phyloP scores from a whole-genome alignment of 2,329 filamentous ascomycete species.

The Exophiala sp. region DNA sequence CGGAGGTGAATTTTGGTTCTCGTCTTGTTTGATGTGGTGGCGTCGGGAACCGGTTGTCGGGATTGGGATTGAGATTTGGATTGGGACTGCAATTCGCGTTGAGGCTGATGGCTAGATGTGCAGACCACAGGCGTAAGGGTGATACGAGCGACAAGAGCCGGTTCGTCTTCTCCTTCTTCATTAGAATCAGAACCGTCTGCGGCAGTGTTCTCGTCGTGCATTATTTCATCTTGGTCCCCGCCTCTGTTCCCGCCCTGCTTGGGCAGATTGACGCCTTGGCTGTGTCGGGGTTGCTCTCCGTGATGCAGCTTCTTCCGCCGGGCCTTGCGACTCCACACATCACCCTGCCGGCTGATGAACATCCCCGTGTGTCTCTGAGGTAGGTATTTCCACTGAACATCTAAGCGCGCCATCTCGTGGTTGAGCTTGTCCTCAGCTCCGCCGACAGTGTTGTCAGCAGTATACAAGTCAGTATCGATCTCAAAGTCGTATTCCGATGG shows the following conservation, averaged over 20 bases:
- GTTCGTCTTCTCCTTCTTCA: slow-evolving; percentile 5
- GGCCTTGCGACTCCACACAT: slow-evolving; percentile 74
- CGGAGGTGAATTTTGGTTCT: slow-evolving; percentile 51
- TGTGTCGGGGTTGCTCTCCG: slow-evolving; percentile 19
- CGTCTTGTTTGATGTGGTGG: slow-evolving; percentile 30
- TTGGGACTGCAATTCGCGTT: no score
- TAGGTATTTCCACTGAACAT: slow-evolving; percentile 63
- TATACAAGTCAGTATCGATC: slow-evolving; percentile 32
- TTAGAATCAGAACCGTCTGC: no score
- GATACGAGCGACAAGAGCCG: slow-evolving; percentile 15
- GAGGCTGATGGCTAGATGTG: neutral
- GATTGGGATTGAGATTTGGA: no score
- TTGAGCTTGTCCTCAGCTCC: slow-evolving; percentile 38
- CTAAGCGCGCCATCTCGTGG: slow-evolving; percentile 49
- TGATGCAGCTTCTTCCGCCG: slow-evolving; percentile 49
- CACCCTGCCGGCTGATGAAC: slow-evolving; percentile 56
- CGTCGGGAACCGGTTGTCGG: no score
- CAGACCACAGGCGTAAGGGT: neutral
- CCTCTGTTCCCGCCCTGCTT: no score
- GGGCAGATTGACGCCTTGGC: no score
- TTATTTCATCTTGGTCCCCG: slow-evolving; percentile 49
- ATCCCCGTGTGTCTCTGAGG: slow-evolving; percentile 49
- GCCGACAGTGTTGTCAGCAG: neutral
- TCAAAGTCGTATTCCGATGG: slow-evolving; percentile 36
- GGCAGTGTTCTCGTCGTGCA: no score